Evolutionary conservation across 768 basidiomycete species (phyloP), one percentile per base, ranked within the genome.

Genomic region (Suillus americanus): DNA sequence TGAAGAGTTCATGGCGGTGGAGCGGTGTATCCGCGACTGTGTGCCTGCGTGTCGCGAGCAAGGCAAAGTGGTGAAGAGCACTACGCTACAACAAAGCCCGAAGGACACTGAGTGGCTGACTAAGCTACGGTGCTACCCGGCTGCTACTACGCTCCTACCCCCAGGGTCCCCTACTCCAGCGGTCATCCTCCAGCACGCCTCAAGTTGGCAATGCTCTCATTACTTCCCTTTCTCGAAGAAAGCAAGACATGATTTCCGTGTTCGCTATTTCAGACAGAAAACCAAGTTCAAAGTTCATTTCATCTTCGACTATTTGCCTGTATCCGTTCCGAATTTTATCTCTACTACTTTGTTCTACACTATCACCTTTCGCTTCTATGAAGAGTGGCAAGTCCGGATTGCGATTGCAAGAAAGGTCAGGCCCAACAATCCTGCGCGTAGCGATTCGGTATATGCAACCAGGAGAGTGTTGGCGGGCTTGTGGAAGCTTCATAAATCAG

Each of bases 251-350:
- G 80, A 82, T 83, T 78, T 73, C 77, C 68, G 76, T 68, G 56
- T 76, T 83, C 83, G 80, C 81, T 87, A 85, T 76, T 73, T 80
- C 82, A 79, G 78, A 83, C 79, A 83, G 78, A 79, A 79, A 74
- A 79, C 16, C 85, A 87, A 88, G 85, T 85, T 86, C 83, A 86
- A 88, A 87, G 85, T 88, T 78, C 83, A 78, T 76, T 81, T 81
- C 80, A 79, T 81, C 81, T 75, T 78, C 83, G 74, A 79, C 79
- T 77, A 84, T 82, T 80, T 80, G 76, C 77, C 81, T 74, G 77
- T 78, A 77, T 70, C 74, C 68, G 68, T 65, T 62, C 61, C 63
- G 40, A 20, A 55, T 69, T 77, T 79, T 77, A 73, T 79, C 76
- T 77, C 80, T 83, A 79, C 74, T 79, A 77, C 79, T 77, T 78